phyloP scores from a whole-genome alignment of 176 grass and related monocot species.

The Pontederia paniculata region DNA sequence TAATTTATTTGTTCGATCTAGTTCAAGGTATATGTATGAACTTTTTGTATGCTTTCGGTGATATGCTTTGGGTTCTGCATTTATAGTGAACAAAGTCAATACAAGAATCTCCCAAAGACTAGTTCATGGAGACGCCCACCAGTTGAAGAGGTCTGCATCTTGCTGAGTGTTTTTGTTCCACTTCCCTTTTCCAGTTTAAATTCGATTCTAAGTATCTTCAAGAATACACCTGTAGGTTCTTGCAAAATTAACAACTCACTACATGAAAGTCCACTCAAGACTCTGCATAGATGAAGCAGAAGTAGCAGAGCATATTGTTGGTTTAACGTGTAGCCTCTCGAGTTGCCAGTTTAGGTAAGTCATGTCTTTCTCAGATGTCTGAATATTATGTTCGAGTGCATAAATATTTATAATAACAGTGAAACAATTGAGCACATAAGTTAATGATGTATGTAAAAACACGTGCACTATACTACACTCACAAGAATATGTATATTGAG shows the following conservation, averaged over 20 bases:
- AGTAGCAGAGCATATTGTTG: conserved; percentile 78
- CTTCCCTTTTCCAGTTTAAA: neutral
- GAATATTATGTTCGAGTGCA: too few relatives aligned
- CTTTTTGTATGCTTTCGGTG: too few relatives aligned
- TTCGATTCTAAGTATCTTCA: conserved; percentile 15
- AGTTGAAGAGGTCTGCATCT: conserved; percentile 53
- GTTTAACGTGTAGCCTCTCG: conserved; percentile 72
- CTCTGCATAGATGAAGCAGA: conserved; percentile 89
- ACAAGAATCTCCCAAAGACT: conserved; percentile 44
- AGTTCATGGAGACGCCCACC: conserved; percentile 51
- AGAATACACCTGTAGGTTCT: conserved; percentile 32
- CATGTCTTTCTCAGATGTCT: too few relatives aligned
- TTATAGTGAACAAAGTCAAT: conserved; percentile 67
- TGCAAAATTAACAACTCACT: conserved; percentile 65
- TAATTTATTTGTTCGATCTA: too few relatives aligned
- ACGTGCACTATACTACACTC: too few relatives aligned
- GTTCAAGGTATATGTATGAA: too few relatives aligned
- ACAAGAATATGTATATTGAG: too few relatives aligned
- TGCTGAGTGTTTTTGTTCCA: conserved; percentile 2
- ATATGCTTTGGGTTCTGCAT: conserved; percentile 12
- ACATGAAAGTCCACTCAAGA: conserved; percentile 61
- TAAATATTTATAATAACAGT: too few relatives aligned
- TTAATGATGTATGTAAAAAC: too few relatives aligned
- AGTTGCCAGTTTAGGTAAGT: conserved; percentile 65
- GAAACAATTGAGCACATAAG: too few relatives aligned